Percentiles rank a stretch among this genome's conserved stretches.
Evolutionary conservation across 2,329 filamentous ascomycete species (phyloP).

Genomic region (Pseudopyrenochaeta lycopersici): DNA sequence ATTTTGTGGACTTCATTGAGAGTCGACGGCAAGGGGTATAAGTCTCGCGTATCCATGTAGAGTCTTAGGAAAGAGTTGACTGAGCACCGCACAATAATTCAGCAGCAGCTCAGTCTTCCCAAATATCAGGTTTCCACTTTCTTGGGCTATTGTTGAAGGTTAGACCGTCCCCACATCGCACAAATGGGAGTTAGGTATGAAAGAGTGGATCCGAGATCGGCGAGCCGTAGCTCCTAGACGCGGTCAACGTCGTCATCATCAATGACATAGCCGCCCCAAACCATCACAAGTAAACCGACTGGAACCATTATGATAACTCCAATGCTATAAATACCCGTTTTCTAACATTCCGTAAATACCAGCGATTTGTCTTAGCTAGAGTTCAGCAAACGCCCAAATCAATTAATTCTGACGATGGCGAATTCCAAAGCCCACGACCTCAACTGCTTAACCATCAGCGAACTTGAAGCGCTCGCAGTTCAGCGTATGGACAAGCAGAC

Average conservation of each 20-base stretch:
- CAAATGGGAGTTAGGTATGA: neutral
- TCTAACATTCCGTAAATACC: neutral
- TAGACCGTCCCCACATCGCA: conserved; percentile 1
- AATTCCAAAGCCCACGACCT: conserved; percentile 27
- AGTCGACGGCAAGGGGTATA: conserved; percentile 25
- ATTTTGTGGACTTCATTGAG: conserved; percentile 63
- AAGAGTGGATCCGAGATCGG: conserved; percentile 17
- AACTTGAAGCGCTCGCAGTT: conserved; percentile 34
- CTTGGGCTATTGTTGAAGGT: neutral
- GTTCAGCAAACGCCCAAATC: neutral
- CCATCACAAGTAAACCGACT: neutral
- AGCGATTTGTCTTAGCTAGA: neutral
- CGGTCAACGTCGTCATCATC: conserved; percentile 21
- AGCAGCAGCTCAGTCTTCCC: neutral
- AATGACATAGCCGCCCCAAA: conserved; percentile 11
- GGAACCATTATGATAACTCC: neutral
- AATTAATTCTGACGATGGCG: conserved; percentile 13
- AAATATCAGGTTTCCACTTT: neutral
- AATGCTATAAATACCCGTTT: conserved; percentile 3
- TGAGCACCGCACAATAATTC: neutral
- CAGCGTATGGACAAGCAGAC: conserved; percentile 44
- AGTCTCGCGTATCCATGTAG: neutral
- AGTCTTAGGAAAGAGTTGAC: neutral
- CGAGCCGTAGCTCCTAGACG: conserved; percentile 11
- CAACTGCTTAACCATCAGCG: conserved; percentile 38